Conservation (phyloP, 2,329 filamentous ascomycete genomes). For the Fonsecaea monophora region DNA sequence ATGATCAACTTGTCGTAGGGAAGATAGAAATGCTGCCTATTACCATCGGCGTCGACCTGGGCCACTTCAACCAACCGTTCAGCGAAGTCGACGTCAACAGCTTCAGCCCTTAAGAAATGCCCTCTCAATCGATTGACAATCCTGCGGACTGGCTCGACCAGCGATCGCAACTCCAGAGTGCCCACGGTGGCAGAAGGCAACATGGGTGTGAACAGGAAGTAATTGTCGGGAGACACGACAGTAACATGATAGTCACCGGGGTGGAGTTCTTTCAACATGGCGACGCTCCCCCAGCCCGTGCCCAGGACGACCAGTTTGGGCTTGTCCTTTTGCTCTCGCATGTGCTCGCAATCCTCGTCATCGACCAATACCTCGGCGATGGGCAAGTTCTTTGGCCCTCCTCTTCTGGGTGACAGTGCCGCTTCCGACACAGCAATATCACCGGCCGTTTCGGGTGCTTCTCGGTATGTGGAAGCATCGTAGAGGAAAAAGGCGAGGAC, state of each 20-base stretch:
- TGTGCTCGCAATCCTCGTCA: constrained; percentile 79
- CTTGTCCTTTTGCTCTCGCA: constrained; percentile 78
- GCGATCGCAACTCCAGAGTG: constrained; percentile 85
- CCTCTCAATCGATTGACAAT: constrained; percentile 80
- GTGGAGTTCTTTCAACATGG: constrained; percentile 86
- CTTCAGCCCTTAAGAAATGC: constrained; percentile 86
- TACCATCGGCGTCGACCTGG: constrained; percentile 72
- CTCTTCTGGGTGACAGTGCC: constrained; percentile 78
- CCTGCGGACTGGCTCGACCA: constrained; percentile 90
- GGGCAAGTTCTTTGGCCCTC: constrained; percentile 93
- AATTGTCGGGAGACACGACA: constrained; percentile 91
- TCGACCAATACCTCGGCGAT: constrained; percentile 88
- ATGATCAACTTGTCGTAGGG: constrained; percentile 97
- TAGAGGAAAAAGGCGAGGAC: constrained; percentile 90
- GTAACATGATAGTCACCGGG: constrained; percentile 95
- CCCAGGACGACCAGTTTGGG: constrained; percentile 91
- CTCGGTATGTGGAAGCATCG: constrained; percentile 88
- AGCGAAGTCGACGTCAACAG: constrained; percentile 89
- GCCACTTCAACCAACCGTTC: constrained; percentile 88
- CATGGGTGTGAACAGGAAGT: constrained; percentile 99
- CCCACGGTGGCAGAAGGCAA: constrained; percentile 95
- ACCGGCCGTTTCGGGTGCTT: constrained; percentile 64
- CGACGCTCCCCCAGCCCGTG: constrained; percentile 93
- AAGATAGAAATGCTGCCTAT: constrained; percentile 85
- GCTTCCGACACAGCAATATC: constrained; percentile 86